Conservation (phyloP, 208 protist species). For the Crithidia acanthocephali region DNA sequence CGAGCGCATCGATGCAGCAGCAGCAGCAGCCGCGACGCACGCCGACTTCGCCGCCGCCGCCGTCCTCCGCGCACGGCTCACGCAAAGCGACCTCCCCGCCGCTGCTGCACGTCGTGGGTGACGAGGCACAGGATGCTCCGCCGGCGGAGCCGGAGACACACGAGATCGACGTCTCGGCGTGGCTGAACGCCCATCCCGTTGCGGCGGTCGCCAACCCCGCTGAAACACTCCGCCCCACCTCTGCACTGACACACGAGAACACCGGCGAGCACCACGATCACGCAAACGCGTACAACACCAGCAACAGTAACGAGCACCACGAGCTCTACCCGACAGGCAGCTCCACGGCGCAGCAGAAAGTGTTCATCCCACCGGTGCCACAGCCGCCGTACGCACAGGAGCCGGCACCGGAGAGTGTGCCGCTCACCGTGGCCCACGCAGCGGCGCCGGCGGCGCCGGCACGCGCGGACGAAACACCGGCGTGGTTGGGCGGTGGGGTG, state of each 20-base stretch:
- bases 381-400: conserved; percentile 19
- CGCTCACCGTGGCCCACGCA: not conserved
- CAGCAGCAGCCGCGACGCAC: not conserved
- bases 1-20: not conserved
- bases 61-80: not conserved
- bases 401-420: not conserved
- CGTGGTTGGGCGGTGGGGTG: conserved; percentile 20
- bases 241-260: not conserved
- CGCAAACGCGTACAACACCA: not conserved
- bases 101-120: not conserved
- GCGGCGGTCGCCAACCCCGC: not conserved
- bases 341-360: not conserved
- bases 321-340: not conserved
- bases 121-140: not conserved
- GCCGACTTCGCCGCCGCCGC: not conserved
- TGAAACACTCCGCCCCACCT: not conserved
- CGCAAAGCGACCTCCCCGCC: not conserved
- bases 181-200: conserved; percentile 23
- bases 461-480: conserved; percentile 20
- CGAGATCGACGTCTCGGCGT: conserved; percentile 26
- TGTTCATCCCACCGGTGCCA: conserved; percentile 14
- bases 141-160: no score
- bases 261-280: not conserved
- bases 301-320: not conserved
- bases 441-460: not conserved